Base-by-base conservation (phyloP, 140 eudicot species). In the Flaveria floridana region DNA sequence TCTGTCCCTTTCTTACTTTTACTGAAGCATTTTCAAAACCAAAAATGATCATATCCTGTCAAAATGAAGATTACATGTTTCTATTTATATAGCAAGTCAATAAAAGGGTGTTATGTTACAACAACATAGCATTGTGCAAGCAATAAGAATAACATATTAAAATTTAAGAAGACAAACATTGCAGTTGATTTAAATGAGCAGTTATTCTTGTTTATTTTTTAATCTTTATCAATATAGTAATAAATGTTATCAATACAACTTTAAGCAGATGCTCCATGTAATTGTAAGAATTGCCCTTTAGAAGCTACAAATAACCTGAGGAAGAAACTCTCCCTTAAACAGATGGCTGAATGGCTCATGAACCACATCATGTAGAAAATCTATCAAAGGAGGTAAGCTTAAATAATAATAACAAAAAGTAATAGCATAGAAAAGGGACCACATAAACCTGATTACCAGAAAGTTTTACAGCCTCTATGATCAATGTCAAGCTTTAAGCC, bases 401-500 rank as follows among this genome's bases (percentile, higher is more conserved):
- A 50, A 50, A 12, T 50, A 50, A 50, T 50, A 50, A 14, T 50
- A 2, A 14, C n/a, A 0, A 15, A 41, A 7, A 78, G 48, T 53
- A 25, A 55, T 52, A 23, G 25, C 25, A 66, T 9, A 46, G 47
- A 14, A 28, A 56, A 58, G 12, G 66, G 62, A 46, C 56, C 69
- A 3, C 13, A 30, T 20, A 70, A 66, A 9, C 10, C 67, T 30
- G 78, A 50, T 50, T 83, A 89, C 96, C 96, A 64, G 92, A 89
- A 19, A 89, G 75, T 76, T 87, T 90, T 39, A 87, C 96, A 23
- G 39, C 77, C 77, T 89, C 89, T 78, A 87, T 68, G 42, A 70
- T 85, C 87, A 61, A 89, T 89, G 56, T 51, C 87, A 78, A 89
- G 94, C 96, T 73, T 13, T 46, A 8, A 39, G 51, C 94, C 94